Percentiles rank a stretch among this genome's conserved stretches.
Evolutionary conservation across 176 grass and related monocot species (phyloP).

Genomic region (Juncus inflexus): DNA sequence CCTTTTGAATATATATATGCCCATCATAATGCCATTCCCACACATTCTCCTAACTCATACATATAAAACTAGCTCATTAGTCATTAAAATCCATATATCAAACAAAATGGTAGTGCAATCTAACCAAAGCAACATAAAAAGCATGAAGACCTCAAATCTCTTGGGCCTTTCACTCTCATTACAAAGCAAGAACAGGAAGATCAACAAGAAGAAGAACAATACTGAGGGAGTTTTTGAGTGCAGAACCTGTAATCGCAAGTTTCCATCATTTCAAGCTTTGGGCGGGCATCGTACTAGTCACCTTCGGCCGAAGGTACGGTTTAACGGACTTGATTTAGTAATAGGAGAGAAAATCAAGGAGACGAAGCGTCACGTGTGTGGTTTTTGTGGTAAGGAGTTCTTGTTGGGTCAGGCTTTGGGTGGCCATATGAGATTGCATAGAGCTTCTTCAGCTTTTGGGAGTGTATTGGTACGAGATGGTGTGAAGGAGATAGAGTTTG

Average conservation of each 20-base stretch:
- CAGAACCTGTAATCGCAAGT: conserved; percentile 56
- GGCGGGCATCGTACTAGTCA: conserved; percentile 81
- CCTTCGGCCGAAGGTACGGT: conserved; percentile 25
- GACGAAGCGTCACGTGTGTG: conserved; percentile 37
- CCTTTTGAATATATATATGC: not conserved
- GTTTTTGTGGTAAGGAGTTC: conserved; percentile 44
- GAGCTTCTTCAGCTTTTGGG: not conserved
- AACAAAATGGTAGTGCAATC: not conserved
- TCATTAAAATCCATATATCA: not conserved
- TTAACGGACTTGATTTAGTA: not conserved
- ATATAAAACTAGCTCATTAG: not conserved
- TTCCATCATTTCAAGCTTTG: conserved; percentile 74
- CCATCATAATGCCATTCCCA: not conserved
- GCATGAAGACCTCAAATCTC: conserved; percentile 1
- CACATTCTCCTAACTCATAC: not conserved
- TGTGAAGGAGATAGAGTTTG: not conserved
- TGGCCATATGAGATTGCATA: conserved; percentile 59
- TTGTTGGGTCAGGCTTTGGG: conserved; percentile 52
- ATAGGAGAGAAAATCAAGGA: not conserved
- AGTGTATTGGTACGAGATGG: not conserved
- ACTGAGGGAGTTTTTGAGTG: conserved; percentile 51
- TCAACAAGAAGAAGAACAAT: not conserved
- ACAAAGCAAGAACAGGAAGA: conserved; percentile 3
- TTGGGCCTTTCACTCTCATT: conserved; percentile 16
- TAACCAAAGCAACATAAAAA: conserved; percentile 8